These are phyloP conservation scores for Citrus unshiu DNA, from an alignment of 345 rosid species.

Conservation along the genomic window DNA sequence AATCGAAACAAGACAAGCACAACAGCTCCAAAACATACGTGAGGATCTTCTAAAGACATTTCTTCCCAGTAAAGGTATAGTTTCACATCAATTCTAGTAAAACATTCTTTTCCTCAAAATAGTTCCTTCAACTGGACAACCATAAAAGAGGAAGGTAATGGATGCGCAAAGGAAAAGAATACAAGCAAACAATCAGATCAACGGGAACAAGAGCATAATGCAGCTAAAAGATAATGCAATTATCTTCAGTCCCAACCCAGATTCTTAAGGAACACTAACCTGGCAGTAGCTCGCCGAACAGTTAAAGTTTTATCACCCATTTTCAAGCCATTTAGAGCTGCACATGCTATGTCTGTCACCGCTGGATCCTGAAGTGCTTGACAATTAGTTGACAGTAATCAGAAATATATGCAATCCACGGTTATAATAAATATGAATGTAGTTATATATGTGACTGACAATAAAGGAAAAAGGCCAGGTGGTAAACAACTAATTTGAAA, in stretches of 20 bases:
- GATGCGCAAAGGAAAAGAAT: neutral
- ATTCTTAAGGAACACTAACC: conserved; percentile 13
- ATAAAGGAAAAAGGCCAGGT: neutral
- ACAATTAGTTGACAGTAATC: conserved; percentile 3
- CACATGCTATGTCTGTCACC: conserved; percentile 34
- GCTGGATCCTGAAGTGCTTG: conserved; percentile 21
- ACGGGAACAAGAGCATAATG: neutral
- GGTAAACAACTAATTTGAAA: neutral
- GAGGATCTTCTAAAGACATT: neutral
- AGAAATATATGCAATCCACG: neutral
- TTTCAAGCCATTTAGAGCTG: conserved; percentile 35
- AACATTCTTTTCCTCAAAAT: neutral
- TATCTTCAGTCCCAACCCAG: neutral
- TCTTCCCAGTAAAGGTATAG: neutral
- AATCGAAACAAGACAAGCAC: neutral
- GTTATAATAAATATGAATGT: neutral
- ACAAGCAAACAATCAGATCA: neutral
- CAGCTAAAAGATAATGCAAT: neutral
- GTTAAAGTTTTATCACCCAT: conserved; percentile 36
- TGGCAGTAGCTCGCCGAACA: conserved; percentile 30
- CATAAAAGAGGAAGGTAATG: conserved; percentile 3
- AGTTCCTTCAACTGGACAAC: neutral
- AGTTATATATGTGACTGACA: too few species aligned
- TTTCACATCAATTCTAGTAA: neutral
- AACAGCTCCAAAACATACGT: neutral